Percentiles rank a stretch among this genome's conserved stretches.
Conservation (phyloP, 140 eudicot species). For the Erigeron philadelphicus region DNA sequence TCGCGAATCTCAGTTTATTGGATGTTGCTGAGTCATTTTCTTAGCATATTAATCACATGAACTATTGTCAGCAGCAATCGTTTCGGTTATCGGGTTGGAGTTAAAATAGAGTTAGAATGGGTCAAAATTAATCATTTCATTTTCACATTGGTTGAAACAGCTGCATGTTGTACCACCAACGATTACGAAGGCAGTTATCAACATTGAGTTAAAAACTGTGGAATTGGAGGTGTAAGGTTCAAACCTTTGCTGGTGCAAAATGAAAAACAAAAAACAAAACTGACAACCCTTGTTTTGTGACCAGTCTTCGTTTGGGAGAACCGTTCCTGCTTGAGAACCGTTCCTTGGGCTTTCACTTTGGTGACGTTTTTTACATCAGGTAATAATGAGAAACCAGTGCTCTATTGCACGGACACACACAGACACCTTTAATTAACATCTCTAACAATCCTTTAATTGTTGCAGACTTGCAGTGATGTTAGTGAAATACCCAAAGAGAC, state of each 20-base stretch:
- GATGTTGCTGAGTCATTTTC: neutral
- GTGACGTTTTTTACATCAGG: conserved; percentile 89
- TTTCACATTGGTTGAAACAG: no score
- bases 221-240: no score
- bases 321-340: no score
- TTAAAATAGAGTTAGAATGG: neutral
- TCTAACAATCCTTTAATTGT: conserved; percentile 17
- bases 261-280: no score
- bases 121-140: neutral
- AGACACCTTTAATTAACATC: neutral
- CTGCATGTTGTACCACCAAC: no score
- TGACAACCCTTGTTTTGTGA: no score
- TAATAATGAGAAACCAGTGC: conserved; percentile 20
- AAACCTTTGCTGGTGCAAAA: no score
- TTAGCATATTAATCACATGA: neutral
- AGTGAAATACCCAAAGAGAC: conserved; percentile 95
- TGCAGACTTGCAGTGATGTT: conserved; percentile 77
- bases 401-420: neutral
- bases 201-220: no score
- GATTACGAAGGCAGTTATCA: no score
- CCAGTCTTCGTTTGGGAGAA: no score
- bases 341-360: conserved; percentile 92
- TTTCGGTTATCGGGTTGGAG: no score
- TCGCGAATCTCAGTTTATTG: neutral
- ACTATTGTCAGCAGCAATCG: no score